Percentiles rank a stretch among this genome's conserved stretches.
phyloP scores from a whole-genome alignment of 2,329 filamentous ascomycete genomes.

The Talaromyces sp. region DNA sequence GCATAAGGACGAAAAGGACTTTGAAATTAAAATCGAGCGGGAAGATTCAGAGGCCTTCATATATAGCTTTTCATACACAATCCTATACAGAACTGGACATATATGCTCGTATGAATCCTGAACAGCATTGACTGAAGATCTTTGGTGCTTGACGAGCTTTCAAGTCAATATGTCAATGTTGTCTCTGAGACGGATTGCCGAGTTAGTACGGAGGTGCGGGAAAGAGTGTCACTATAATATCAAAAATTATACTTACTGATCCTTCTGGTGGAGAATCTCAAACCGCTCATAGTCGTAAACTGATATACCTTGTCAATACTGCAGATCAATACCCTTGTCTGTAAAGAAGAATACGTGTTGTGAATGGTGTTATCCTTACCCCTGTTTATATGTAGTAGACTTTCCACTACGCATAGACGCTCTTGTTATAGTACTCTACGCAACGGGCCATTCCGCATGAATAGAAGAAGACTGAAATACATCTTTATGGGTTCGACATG shows the following conservation, averaged over 20 bases:
- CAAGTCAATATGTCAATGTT: neutral
- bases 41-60: neutral
- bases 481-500: neutral
- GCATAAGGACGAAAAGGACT: neutral
- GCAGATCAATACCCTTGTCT: neutral
- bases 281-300: neutral
- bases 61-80: neutral
- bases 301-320: neutral
- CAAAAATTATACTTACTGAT: neutral
- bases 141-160: neutral
- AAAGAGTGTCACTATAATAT: neutral
- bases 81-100: neutral
- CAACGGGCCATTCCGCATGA: neutral
- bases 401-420: neutral
- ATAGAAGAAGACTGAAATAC: neutral
- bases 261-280: neutral
- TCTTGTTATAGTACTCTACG: neutral
- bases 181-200: neutral
- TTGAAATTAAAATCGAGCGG: neutral
- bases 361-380: too few relatives aligned
- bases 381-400: neutral
- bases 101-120: neutral
- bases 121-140: neutral
- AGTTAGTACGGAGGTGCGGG: neutral
- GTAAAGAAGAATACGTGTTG: neutral